These are phyloP conservation scores for Chamaenerion angustifolium DNA, from an alignment of 345 rosid species.

Conservation along the genomic window DNA sequence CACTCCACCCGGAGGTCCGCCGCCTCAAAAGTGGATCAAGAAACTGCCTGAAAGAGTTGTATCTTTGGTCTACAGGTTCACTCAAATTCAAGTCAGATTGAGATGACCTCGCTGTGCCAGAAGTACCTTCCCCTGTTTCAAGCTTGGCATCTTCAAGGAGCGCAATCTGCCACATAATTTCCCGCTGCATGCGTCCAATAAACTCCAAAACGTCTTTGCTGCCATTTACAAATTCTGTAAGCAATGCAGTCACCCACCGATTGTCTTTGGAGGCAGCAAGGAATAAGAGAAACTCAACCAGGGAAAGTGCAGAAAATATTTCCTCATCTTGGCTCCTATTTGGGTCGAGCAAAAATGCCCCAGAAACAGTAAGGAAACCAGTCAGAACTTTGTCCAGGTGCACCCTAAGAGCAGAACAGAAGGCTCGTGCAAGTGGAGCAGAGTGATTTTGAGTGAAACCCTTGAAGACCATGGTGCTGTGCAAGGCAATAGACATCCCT, in stretches of 20 bases:
- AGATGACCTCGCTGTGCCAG: constrained; percentile 33
- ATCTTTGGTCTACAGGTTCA: constrained; percentile 62
- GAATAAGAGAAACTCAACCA: constrained; percentile 81
- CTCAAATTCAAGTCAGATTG: constrained; percentile 33
- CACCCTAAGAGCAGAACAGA: constrained; percentile 67
- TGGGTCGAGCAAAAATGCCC: constrained; percentile 64
- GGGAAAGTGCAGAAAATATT: constrained; percentile 71
- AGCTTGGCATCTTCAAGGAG: constrained; percentile 63
- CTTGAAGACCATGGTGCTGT: constrained; percentile 94
- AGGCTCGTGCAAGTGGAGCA: constrained; percentile 73
- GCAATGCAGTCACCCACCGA: constrained; percentile 90
- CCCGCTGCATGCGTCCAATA: constrained; percentile 76
- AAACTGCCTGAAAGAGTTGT: constrained; percentile 79
- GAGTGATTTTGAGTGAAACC: constrained; percentile 93
- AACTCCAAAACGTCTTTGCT: constrained; percentile 81
- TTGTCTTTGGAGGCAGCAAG: constrained; percentile 90
- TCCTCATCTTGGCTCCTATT: constrained; percentile 35
- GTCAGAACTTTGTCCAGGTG: constrained; percentile 60
- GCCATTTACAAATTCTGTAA: constrained; percentile 64
- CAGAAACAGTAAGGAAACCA: constrained; percentile 38
- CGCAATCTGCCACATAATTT: constrained; percentile 83
- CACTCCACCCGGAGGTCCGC: constrained; percentile 68
- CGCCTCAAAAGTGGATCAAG: constrained; percentile 86
- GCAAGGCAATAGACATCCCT: constrained; percentile 90
- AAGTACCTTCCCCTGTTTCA: constrained; percentile 35